Evolutionary conservation across 73 alveolate genomes (phyloP).

Genomic region (Paramecium sonneborni): DNA sequence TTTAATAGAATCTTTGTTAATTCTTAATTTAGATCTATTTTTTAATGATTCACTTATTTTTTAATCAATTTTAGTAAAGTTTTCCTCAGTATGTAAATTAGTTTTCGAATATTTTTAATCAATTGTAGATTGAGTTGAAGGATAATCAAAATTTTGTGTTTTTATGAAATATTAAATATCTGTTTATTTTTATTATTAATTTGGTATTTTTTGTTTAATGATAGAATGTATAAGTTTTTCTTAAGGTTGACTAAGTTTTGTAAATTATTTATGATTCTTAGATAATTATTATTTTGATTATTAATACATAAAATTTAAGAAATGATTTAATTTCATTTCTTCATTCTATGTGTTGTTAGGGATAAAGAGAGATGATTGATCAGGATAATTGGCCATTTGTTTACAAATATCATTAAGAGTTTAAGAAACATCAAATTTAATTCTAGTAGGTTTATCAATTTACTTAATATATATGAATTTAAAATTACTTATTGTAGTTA

Average conservation of each 20-base stretch:
- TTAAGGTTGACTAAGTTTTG: not conserved
- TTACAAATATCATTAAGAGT: not conserved
- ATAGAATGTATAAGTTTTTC: not conserved
- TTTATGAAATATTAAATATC: not conserved
- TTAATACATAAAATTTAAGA: not conserved
- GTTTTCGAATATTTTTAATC: not conserved
- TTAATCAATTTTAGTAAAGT: not conserved
- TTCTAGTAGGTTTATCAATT: not conserved
- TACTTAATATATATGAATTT: not conserved
- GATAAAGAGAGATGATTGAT: not conserved
- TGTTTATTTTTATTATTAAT: not conserved
- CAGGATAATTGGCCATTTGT: not conserved
- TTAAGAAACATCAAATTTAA: not conserved
- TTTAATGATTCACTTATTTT: not conserved
- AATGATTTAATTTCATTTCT: not conserved
- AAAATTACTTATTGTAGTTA: not conserved
- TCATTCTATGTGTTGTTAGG: not conserved
- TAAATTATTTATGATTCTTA: not conserved
- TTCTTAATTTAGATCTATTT: not conserved
- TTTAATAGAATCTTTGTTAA: not conserved
- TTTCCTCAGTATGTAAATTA: not conserved
- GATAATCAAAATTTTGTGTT: not conserved
- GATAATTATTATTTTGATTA: not conserved
- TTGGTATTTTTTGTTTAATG: not conserved
- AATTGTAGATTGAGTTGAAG: not conserved